Evolutionary conservation across 306 rosid genomes (phyloP), one percentile per base, ranked within the genome.

Genomic region (Cicer bijugum): DNA sequence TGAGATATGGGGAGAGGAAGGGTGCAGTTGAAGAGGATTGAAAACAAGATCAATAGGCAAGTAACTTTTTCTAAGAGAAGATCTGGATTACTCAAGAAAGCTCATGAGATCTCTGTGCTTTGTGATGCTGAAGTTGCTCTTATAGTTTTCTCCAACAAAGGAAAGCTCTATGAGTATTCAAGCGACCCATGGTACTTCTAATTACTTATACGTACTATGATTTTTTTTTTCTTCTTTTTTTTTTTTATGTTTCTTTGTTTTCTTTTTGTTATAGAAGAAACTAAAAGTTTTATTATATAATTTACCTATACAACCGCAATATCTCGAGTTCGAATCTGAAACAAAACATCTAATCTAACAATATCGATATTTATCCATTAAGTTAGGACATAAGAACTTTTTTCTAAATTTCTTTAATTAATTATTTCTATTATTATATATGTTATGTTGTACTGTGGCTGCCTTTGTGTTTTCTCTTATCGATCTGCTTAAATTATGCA

Each of bases 81-180:
- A 68, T 58, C 88, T 0, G 96, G 97, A 51, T 53, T 92, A 57
- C 69, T 92, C 4, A 92, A 92, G 92, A 92, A 92, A 80, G 94
- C 97, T 2, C 81, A 81, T 37, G 97, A 90, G 80, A 90, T 92
- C 85, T 90, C 97, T 6, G 92, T 92, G 38, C 96, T 92, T 35
- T 90, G 97, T 51, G 97, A 92, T 76, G 96, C 97, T 52, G 97
- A 92, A 77, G 96, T 92, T 0, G 96, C 92, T 67, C 81, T 92
- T 75, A 84, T 92, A 19, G 85, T 90, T 62, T 92, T 92, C 89
- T 90, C 96, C 64, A 80, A 89, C 80, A 90, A 90, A 66, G 97
- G 97, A 11, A 92, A 92, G 80, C 90, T 88, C 62, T 84, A 78
- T 37, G 88, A 92, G 71, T 92, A 80, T 78, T 85, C 91, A 65